These are phyloP conservation scores for Tolypocladium album DNA, from an alignment of 2,329 filamentous ascomycete genomes.

Conservation along the genomic window DNA sequence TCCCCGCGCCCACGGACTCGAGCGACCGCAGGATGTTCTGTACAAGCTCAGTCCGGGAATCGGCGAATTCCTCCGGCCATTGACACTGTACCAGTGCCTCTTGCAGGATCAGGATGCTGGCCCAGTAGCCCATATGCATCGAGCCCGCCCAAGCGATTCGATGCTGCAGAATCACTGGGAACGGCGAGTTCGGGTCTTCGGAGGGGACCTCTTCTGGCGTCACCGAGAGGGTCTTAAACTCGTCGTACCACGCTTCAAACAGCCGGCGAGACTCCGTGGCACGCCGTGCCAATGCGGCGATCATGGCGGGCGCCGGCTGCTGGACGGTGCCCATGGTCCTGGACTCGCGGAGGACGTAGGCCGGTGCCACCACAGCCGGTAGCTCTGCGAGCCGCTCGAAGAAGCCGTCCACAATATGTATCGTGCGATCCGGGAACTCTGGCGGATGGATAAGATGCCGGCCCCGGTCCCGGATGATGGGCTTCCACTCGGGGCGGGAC, in stretches of 20 bases:
- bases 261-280: conserved; percentile 17
- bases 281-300: conserved; percentile 16
- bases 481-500: conserved; percentile 22
- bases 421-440: conserved; percentile 9
- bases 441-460: conserved; percentile 15
- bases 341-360: conserved; percentile 20
- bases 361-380: conserved; percentile 19
- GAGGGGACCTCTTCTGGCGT: conserved; percentile 16
- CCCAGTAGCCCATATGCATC: conserved; percentile 25
- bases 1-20: conserved; percentile 23
- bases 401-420: conserved; percentile 20
- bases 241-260: conserved; percentile 21
- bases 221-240: conserved; percentile 12
- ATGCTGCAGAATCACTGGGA: conserved; percentile 20
- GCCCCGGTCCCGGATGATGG: conserved; percentile 15
- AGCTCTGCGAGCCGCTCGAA: conserved; percentile 22
- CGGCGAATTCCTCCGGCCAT: conserved; percentile 13
- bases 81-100: conserved; percentile 23
- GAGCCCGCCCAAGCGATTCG: conserved; percentile 21
- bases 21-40: conserved; percentile 24
- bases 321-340: conserved; percentile 6
- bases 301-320: conserved; percentile 15
- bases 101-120: conserved; percentile 27
- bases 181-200: conserved; percentile 19
- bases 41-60: conserved; percentile 15